These are phyloP conservation scores for Leccinum subatratum DNA, from an alignment of 1,284 basidiomycete species.

Conservation along the genomic window DNA sequence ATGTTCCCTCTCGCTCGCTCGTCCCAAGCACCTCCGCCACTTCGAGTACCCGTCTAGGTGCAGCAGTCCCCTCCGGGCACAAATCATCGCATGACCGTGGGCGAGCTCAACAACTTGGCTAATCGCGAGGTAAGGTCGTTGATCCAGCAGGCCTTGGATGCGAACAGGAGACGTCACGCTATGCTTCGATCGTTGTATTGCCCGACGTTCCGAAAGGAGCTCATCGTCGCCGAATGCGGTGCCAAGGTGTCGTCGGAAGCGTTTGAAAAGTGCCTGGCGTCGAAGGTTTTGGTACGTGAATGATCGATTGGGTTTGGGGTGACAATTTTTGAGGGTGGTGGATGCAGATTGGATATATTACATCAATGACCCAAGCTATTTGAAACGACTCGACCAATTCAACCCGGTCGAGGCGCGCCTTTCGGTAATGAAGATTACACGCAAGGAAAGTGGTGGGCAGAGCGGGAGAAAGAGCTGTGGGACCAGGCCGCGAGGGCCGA, in stretches of 20 bases:
- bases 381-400: constrained; percentile 19
- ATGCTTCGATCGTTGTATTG: constrained; percentile 30
- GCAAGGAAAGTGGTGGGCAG: constrained; percentile 31
- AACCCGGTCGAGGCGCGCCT: constrained; percentile 43
- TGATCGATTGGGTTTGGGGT: background rate
- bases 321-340: background rate
- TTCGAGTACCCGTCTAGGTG: constrained; percentile 15
- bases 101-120: constrained; percentile 24
- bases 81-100: constrained; percentile 20
- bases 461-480: constrained; percentile 32
- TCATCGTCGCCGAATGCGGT: constrained; percentile 29
- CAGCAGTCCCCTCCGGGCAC: constrained; percentile 28
- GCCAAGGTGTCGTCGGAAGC: constrained; percentile 25
- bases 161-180: constrained; percentile 26
- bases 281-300: constrained; percentile 24
- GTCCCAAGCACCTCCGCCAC: constrained; percentile 20
- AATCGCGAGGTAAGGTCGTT: constrained; percentile 28
- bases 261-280: constrained; percentile 22
- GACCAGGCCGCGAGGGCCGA: constrained; percentile 17
- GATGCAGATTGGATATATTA: constrained; percentile 21
- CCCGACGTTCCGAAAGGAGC: constrained; percentile 28
- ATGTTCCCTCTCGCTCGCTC: constrained; percentile 24
- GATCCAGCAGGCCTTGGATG: constrained; percentile 22
- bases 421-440: constrained; percentile 41
- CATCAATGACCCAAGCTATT: constrained; percentile 27